A percentile compares a stretch with the other conserved stretches of the same genome.
Evolutionary conservation across 192 early-diverging fungal species (phyloP).

Genomic region (Coemansia sp.): DNA sequence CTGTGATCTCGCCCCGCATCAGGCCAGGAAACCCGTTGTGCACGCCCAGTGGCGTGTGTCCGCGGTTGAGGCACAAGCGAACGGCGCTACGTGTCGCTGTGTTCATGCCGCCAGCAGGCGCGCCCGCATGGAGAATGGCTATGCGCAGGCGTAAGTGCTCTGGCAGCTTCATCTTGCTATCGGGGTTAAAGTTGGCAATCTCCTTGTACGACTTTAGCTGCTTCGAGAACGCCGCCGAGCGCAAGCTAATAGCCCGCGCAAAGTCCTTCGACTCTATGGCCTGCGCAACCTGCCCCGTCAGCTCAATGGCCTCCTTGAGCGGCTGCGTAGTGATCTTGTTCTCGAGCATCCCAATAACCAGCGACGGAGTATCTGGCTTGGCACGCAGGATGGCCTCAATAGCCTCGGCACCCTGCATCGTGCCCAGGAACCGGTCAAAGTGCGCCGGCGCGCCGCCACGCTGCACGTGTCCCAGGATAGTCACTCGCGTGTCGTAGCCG

Average conservation of each 20-base stretch:
- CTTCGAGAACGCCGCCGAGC: constrained; percentile 79
- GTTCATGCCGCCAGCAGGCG: constrained; percentile 98
- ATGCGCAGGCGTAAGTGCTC: constrained; percentile 68
- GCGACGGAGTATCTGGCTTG: constrained; percentile 81
- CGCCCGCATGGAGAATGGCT: constrained; percentile 90
- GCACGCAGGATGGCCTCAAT: constrained; percentile 87
- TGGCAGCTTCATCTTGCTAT: constrained; percentile 45
- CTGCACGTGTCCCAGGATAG: constrained; percentile 92
- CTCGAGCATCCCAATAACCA: constrained; percentile 89
- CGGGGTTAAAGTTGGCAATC: constrained; percentile 49
- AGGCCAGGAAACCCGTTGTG: constrained; percentile 92
- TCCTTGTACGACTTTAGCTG: constrained; percentile 65
- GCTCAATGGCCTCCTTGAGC: constrained; percentile 88
- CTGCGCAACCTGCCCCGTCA: constrained; percentile 83
- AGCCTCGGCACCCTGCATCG: constrained; percentile 91
- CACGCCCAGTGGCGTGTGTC: constrained; percentile 84
- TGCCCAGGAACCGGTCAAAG: constrained; percentile 91
- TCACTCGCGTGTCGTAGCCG: constrained; percentile 90
- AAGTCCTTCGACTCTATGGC: constrained; percentile 85
- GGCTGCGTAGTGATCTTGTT: constrained; percentile 85
- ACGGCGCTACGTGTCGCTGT: constrained; percentile 87
- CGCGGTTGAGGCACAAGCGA: constrained; percentile 80
- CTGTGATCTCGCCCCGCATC: constrained; percentile 74
- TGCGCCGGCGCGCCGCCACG: constrained; percentile 87
- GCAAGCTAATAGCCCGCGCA: constrained; percentile 81